phyloP scores from a whole-genome alignment of 2,329 filamentous ascomycete genomes.

The Elsinoe necatrix region DNA sequence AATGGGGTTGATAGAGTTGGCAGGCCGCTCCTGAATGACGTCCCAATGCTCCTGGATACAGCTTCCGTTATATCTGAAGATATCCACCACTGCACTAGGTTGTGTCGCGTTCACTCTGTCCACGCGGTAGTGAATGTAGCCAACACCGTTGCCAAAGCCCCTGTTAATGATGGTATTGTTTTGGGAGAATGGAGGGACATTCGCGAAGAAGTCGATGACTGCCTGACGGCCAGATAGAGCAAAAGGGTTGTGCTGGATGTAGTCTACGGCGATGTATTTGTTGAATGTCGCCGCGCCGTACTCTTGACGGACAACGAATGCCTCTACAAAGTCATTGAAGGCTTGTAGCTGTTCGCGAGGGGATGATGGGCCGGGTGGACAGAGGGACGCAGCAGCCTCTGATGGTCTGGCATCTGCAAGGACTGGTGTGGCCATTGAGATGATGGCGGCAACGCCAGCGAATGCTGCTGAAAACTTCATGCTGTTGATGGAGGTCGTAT shows the following conservation, averaged over 20 bases:
- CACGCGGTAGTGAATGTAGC: constrained; percentile 4
- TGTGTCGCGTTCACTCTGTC: constrained; percentile 7
- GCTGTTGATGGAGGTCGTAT: background rate
- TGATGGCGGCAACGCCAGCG: background rate
- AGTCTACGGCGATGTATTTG: constrained; percentile 9
- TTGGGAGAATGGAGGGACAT: background rate
- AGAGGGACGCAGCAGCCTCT: background rate
- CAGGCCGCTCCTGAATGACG: constrained; percentile 7
- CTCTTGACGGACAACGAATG: background rate
- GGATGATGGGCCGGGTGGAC: background rate
- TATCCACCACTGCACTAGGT: background rate
- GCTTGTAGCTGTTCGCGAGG: background rate
- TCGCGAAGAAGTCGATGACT: constrained; percentile 7
- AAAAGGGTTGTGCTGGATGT: constrained; percentile 13
- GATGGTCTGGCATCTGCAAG: background rate
- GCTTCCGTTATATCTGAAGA: constrained; percentile 6
- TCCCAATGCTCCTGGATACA: constrained; percentile 11
- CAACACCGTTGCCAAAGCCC: background rate
- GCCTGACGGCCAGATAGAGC: constrained; percentile 1
- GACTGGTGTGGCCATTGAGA: background rate
- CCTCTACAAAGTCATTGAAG: constrained; percentile 9
- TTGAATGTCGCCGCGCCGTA: background rate
- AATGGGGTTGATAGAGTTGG: constrained; percentile 2
- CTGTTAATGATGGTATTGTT: constrained; percentile 11
- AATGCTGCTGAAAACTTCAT: background rate